Evolutionary conservation across 2,329 filamentous ascomycete genomes (phyloP), one percentile per base, ranked within the genome.

Genomic region (Pseudogymnoascus sp.): DNA sequence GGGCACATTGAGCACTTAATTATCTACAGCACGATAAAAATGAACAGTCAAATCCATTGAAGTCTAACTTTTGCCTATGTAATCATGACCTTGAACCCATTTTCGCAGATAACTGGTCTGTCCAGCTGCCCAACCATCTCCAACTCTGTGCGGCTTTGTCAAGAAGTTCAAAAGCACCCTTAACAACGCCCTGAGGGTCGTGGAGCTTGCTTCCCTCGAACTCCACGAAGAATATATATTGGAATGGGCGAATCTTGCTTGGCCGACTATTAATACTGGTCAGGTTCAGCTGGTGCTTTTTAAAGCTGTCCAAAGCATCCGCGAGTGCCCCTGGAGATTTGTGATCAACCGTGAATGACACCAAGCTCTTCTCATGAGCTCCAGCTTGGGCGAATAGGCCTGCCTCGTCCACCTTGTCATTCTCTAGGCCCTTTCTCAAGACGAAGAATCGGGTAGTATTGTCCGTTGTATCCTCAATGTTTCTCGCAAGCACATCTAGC

Each of bases 201-300:
- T 75, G 72, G 61, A 72, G 68, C 66, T 75, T 76, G 71, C 84
- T 80, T 1, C 88, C 87, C 71, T 88, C 83, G 68, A 96, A 91
- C 77, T 97, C 93, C 30, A 97, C 86, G 71, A 97, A 92, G 76
- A 97, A 97, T 37, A 97, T 83, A 75, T 97, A 97, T 72, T 95
- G 86, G 83, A 96, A 97, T 18, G 88, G 84, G 66, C 78, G 76
- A 38, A 82, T 77, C 61, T 89, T 82, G 68, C 89, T 91, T 4
- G 93, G 93, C 65, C 93, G 77, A 66, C 89, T 91, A 71, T 91
- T 92, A 73, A 97, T 96, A 72, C 88, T 93, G 30, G 92, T 97
- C 66, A 97, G 76, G 71, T 97, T 96, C 62, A 97, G 79, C 4
- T 81, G 80, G 66, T 83, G 80, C 6, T 77, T 78, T 65, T 86